phyloP scores from a whole-genome alignment of 1,139 yeast species.

The Zygoascus meyerae region DNA sequence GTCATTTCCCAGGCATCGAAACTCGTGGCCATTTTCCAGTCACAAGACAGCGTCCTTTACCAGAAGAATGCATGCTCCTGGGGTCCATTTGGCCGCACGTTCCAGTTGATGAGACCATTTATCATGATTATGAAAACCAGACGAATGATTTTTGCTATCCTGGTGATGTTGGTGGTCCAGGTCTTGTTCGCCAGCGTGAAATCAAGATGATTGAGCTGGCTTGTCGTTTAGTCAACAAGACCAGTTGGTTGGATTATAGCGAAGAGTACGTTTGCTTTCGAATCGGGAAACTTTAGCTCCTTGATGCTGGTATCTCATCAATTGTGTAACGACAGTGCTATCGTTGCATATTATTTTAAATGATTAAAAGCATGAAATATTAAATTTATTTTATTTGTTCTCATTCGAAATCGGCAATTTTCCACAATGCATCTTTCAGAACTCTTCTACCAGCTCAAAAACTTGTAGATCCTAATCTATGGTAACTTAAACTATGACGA shows the following conservation, averaged over 20 bases:
- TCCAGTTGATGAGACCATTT: conserved; percentile 12
- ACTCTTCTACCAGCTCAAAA: too few relatives aligned
- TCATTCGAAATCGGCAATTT: too few relatives aligned
- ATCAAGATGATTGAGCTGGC: conserved; percentile 19
- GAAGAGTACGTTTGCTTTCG: conserved; percentile 6
- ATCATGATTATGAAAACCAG: conserved; percentile 15
- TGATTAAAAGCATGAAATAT: too few relatives aligned
- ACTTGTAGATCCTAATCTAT: too few relatives aligned
- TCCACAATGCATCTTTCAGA: too few relatives aligned
- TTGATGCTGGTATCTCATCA: too few relatives aligned
- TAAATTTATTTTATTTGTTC: too few relatives aligned
- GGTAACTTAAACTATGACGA: too few relatives aligned
- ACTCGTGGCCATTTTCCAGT: conserved; percentile 16
- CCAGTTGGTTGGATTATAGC: conserved; percentile 3
- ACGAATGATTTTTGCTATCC: conserved; percentile 22
- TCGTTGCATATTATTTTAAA: too few relatives aligned
- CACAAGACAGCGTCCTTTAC: conserved; percentile 20
- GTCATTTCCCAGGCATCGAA: conserved; percentile 18
- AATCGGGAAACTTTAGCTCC: background rate
- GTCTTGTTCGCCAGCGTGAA: conserved; percentile 15
- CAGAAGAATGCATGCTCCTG: conserved; percentile 19
- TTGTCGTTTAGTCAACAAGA: conserved; percentile 1
- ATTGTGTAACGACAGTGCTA: too few relatives aligned
- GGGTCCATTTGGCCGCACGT: conserved; percentile 19
- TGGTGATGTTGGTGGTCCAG: conserved; percentile 17